phyloP scores from a whole-genome alignment of 2,329 filamentous ascomycete genomes.

The Chaetomium olivaceum region DNA sequence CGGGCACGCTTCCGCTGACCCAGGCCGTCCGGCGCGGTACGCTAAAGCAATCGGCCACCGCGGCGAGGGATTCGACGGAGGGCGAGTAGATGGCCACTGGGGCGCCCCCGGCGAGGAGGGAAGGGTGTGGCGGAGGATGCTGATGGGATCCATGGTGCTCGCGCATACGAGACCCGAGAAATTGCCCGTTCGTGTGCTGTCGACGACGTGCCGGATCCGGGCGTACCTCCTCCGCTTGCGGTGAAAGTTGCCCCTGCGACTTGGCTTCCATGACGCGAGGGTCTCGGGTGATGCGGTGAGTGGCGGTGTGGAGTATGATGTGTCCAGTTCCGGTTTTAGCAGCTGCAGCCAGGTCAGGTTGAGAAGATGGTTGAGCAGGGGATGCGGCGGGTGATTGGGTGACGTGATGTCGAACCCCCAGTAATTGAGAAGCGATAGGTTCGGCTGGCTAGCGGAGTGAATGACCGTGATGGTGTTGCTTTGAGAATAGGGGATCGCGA shows the following conservation, averaged over 20 bases:
- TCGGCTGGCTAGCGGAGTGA: constrained; percentile 81
- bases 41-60: constrained; percentile 80
- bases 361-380: constrained; percentile 78
- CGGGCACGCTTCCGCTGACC: constrained; percentile 43
- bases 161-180: constrained; percentile 85
- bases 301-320: constrained; percentile 69
- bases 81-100: constrained; percentile 84
- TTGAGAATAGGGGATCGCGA: constrained; percentile 64
- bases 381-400: constrained; percentile 68
- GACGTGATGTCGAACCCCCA: constrained; percentile 78
- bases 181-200: constrained; percentile 70
- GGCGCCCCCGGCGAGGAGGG: constrained; percentile 78
- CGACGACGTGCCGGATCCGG: constrained; percentile 68
- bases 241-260: constrained; percentile 80
- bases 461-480: constrained; percentile 79
- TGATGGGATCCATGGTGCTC: constrained; percentile 76
- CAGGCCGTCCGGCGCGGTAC: constrained; percentile 78
- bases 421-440: constrained; percentile 83
- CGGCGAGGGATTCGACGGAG: constrained; percentile 74
- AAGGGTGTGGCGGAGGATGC: constrained; percentile 71
- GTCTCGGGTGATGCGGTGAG: constrained; percentile 58
- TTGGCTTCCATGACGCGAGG: constrained; percentile 73
- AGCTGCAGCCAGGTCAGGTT: constrained; percentile 91
- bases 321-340: constrained; percentile 72
- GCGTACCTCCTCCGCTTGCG: constrained; percentile 86